These are phyloP conservation scores for Lineolata rhizophorae DNA, from an alignment of 495 filamentous ascomycete genomes.

Conservation along the genomic window DNA sequence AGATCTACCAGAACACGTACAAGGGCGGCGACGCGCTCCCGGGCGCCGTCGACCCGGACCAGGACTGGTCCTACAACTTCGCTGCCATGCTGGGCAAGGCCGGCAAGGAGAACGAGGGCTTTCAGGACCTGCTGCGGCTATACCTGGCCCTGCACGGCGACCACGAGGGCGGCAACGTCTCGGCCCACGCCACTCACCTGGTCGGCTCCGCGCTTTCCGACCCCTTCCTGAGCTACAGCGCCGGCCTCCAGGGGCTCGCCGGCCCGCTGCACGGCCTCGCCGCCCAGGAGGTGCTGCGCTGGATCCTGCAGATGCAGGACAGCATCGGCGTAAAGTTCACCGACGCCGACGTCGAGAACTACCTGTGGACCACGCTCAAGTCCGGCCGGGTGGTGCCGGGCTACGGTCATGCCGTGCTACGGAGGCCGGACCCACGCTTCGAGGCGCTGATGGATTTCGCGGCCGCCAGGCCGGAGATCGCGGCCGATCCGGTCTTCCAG, in stretches of 20 bases:
- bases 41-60: slow-evolving; percentile 50
- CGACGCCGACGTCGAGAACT: slow-evolving; percentile 57
- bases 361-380: slow-evolving; percentile 83
- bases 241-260: slow-evolving; percentile 84
- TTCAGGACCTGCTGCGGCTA: slow-evolving; percentile 81
- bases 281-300: slow-evolving; percentile 91
- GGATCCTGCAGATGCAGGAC: slow-evolving; percentile 86
- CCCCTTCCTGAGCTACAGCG: slow-evolving; percentile 88
- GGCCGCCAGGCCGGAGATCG: slow-evolving; percentile 58
- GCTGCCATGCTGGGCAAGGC: slow-evolving; percentile 88
- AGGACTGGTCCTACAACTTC: slow-evolving; percentile 98
- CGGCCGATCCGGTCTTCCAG: slow-evolving; percentile 71
- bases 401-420: slow-evolving; percentile 94
- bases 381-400: slow-evolving; percentile 89
- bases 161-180: slow-evolving; percentile 96
- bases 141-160: slow-evolving; percentile 95
- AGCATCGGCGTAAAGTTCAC: slow-evolving; percentile 58
- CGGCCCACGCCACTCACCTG: slow-evolving; percentile 88
- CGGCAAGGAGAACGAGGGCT: slow-evolving; percentile 66
- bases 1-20: slow-evolving; percentile 87
- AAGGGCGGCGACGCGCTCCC: slow-evolving; percentile 54
- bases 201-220: slow-evolving; percentile 92
- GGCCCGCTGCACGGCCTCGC: slow-evolving; percentile 89
- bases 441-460: slow-evolving; percentile 94
- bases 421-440: slow-evolving; percentile 92